Evolutionary conservation across 345 rosid species (phyloP), one percentile per base, ranked within the genome.

Genomic region (Hypericum androsaemum): DNA sequence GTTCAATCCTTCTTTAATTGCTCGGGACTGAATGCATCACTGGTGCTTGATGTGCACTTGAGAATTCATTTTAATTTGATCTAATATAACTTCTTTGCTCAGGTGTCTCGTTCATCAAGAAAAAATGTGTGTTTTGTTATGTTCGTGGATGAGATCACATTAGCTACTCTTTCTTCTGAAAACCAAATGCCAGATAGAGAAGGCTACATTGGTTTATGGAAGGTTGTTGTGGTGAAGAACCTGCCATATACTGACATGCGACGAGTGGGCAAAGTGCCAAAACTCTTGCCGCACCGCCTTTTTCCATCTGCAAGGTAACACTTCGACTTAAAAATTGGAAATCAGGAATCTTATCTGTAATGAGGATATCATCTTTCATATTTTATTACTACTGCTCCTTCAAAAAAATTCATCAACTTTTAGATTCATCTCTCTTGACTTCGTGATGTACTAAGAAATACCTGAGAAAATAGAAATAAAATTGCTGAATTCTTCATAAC

Each of bases 101-200:
- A 92, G 98, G 84, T 88, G 70, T 81, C 88, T 53, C 88, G 84
- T 36, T 53, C 71, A 45, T 92, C 98, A 43, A 85, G 81, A 76
- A 83, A 92, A 80, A 85, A 92, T 70, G 97, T 85, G 49, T 92
- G 98, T 80, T 92, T 92, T 73, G 90, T 92, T 55, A 77, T 92
- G 87, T 92, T 92, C 41, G 70, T 83, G 82, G 98, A 92, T 68
- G 94, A 83, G 60, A 59, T 71, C 57, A 88, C 97, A 13, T 58
- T 81, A 69, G 80, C 74, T 62, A 80, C 86, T 48, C 82, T 85
- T 66, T 65, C 64, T 62, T 77, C 94, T 13, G 98, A 92, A 70
- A 96, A 94, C 42, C 82, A 76, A 11, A 65, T 77, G 54, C 80
- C 77, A 60, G 94, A 88, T 70, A 77, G 80, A 55, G 71, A 75